These are phyloP conservation scores for Syncephalis fuscata DNA, from an alignment of 371 early-diverging fungal genomes.

Conservation along the genomic window DNA sequence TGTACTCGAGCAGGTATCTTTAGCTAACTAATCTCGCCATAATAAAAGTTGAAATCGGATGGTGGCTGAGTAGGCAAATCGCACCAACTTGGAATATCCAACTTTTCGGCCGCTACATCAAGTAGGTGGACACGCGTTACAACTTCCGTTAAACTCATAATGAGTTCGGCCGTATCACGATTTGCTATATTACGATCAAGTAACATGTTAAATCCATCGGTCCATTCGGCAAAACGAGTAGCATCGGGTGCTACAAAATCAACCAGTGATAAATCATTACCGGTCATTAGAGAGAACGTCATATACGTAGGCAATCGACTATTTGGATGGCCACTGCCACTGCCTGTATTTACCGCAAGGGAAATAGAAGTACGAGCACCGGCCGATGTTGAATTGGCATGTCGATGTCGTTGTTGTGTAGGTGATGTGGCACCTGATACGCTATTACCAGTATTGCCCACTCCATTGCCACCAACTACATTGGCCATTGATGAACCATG, in stretches of 20 bases:
- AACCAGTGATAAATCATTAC: slow-evolving; percentile 19
- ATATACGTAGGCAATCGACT: too few relatives aligned
- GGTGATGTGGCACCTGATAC: too few relatives aligned
- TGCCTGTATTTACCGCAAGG: too few relatives aligned
- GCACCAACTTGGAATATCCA: slow-evolving; percentile 27
- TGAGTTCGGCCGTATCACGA: slow-evolving; percentile 40
- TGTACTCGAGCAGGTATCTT: too few relatives aligned
- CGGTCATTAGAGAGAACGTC: slow-evolving; percentile 30
- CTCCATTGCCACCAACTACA: too few relatives aligned
- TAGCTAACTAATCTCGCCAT: neutral
- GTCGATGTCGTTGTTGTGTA: slow-evolving; percentile 1
- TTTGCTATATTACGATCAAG: slow-evolving; percentile 41
- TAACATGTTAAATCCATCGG: slow-evolving; percentile 63
- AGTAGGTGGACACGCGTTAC: slow-evolving; percentile 47
- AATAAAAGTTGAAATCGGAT: neutral
- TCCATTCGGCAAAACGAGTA: slow-evolving; percentile 51
- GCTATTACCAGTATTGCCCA: too few relatives aligned
- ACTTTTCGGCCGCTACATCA: slow-evolving; percentile 46
- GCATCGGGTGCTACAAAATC: slow-evolving; percentile 36
- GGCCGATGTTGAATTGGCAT: slow-evolving; percentile 3
- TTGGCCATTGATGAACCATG: too few relatives aligned
- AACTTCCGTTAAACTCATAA: slow-evolving; percentile 45
- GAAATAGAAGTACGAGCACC: neutral
- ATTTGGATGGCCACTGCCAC: too few relatives aligned
- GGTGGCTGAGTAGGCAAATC: slow-evolving; percentile 7